Percentiles rank a stretch among this genome's conserved stretches.
Evolutionary conservation across 805 yeast genomes (phyloP).

Genomic region (Starmerella davenportii): DNA sequence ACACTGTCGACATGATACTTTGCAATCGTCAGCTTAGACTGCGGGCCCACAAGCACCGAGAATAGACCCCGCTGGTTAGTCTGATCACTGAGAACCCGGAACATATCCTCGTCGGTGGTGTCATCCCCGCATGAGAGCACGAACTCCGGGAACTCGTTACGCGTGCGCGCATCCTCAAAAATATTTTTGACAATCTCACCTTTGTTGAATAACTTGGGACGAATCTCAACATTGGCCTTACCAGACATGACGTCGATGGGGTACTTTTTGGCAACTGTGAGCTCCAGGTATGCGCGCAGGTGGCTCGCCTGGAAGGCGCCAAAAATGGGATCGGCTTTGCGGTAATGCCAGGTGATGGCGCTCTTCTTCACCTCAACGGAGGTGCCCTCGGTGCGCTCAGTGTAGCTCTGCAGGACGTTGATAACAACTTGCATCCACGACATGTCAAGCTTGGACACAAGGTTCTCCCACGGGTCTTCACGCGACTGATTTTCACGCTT

Average conservation of each 20-base stretch:
- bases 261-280: conserved; percentile 40
- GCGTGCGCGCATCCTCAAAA: conserved; percentile 29
- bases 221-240: conserved; percentile 91
- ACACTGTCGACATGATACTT: conserved; percentile 16
- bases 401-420: conserved; percentile 51
- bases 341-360: conserved; percentile 94
- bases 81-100: conserved; percentile 49
- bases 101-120: conserved; percentile 96
- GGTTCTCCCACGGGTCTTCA: conserved; percentile 52
- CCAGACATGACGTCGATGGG: conserved; percentile 95
- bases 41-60: conserved; percentile 20
- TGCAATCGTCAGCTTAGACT: conserved; percentile 27
- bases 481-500: conserved; percentile 38
- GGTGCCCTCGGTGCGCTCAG: conserved; percentile 83
- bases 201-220: conserved; percentile 86
- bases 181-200: conserved; percentile 86
- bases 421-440: conserved; percentile 80
- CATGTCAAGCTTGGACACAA: conserved; percentile 74
- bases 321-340: conserved; percentile 83
- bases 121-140: conserved; percentile 89
- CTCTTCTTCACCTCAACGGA: conserved; percentile 74
- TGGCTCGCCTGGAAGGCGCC: conserved; percentile 74
- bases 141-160: conserved; percentile 51
- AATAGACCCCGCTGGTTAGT: conserved; percentile 26
- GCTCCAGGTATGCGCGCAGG: conserved; percentile 45